Evolutionary conservation across 2,329 filamentous ascomycete species (phyloP).

Genomic region (Colletotrichum karsti): DNA sequence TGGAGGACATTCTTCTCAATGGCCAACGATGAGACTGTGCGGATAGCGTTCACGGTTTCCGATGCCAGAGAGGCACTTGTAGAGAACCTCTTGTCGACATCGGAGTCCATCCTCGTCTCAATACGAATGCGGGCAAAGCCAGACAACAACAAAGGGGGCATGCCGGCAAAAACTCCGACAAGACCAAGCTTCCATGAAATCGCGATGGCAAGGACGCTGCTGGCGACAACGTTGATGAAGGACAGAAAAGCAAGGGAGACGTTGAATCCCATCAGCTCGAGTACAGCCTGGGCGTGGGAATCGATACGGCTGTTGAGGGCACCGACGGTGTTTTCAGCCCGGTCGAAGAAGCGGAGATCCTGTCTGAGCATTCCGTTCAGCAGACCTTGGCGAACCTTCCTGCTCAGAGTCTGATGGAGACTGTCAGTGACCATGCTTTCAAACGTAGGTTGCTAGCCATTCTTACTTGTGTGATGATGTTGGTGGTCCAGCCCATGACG

Average conservation of each 20-base stretch:
- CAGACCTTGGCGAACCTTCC: conserved; percentile 35
- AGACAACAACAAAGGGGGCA: conserved; percentile 48
- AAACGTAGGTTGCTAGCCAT: too few relatives aligned
- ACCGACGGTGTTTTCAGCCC: conserved; percentile 41
- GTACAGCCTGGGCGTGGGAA: conserved; percentile 46
- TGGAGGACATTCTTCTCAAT: conserved; percentile 38
- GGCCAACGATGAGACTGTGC: conserved; percentile 51
- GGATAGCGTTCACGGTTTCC: conserved; percentile 53
- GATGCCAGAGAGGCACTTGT: conserved; percentile 53
- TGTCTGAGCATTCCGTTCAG: conserved; percentile 39
- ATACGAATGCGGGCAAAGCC: conserved; percentile 54
- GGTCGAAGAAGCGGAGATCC: conserved; percentile 53
- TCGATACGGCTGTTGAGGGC: conserved; percentile 42
- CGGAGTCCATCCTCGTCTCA: conserved; percentile 46
- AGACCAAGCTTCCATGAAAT: conserved; percentile 55
- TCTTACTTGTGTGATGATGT: conserved; percentile 30
- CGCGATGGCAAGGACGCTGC: conserved; percentile 47
- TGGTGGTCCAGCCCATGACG: conserved; percentile 32
- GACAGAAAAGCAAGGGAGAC: conserved; percentile 50
- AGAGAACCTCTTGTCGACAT: conserved; percentile 44
- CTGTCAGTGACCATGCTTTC: too few relatives aligned
- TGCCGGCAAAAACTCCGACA: conserved; percentile 49
- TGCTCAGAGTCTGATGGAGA: conserved; percentile 19
- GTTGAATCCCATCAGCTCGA: conserved; percentile 55
- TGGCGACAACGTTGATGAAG: conserved; percentile 48